These are phyloP conservation scores for Darksidea phi DNA, from an alignment of 495 filamentous ascomycete genomes.

Conservation along the genomic window DNA sequence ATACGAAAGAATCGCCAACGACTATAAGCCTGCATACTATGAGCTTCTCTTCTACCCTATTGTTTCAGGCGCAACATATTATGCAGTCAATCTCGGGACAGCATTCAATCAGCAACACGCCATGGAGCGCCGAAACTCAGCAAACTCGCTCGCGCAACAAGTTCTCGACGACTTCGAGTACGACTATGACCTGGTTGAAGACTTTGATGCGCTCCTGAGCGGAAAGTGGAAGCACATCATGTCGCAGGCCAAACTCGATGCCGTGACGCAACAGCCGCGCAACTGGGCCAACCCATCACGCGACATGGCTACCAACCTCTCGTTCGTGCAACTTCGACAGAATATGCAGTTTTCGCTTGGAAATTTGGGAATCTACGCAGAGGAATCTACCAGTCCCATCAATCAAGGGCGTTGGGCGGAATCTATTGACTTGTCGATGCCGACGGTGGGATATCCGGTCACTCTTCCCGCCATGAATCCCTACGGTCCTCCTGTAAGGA, in stretches of 20 bases:
- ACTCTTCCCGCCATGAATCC: conserved; percentile 18
- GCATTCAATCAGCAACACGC: conserved; percentile 18
- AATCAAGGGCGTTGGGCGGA: conserved; percentile 24
- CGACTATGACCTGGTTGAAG: conserved; percentile 19
- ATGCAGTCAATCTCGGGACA: conserved; percentile 9
- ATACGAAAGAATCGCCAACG: conserved; percentile 1
- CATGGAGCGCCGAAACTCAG: conserved; percentile 14
- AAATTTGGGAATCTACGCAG: conserved; percentile 25
- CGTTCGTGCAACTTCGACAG: conserved; percentile 13
- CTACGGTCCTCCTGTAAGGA: conserved; percentile 11
- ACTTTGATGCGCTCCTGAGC: conserved; percentile 14
- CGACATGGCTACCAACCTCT: conserved; percentile 19
- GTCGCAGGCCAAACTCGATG: conserved; percentile 21
- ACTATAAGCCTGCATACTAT: conserved; percentile 10
- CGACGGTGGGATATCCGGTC: not conserved
- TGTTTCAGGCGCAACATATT: conserved; percentile 14
- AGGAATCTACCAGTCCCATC: conserved; percentile 13
- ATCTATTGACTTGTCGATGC: conserved; percentile 10
- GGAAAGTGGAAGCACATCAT: conserved; percentile 30
- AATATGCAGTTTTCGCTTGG: conserved; percentile 22
- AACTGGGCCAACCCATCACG: conserved; percentile 21
- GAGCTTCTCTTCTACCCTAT: conserved; percentile 26
- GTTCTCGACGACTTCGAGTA: conserved; percentile 12
- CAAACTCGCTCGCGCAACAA: conserved; percentile 18
- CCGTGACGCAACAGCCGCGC: conserved; percentile 11